Evolutionary conservation across 106 monocot genomes (phyloP), one percentile per base, ranked within the genome.

Genomic region (Iris macrosiphon): DNA sequence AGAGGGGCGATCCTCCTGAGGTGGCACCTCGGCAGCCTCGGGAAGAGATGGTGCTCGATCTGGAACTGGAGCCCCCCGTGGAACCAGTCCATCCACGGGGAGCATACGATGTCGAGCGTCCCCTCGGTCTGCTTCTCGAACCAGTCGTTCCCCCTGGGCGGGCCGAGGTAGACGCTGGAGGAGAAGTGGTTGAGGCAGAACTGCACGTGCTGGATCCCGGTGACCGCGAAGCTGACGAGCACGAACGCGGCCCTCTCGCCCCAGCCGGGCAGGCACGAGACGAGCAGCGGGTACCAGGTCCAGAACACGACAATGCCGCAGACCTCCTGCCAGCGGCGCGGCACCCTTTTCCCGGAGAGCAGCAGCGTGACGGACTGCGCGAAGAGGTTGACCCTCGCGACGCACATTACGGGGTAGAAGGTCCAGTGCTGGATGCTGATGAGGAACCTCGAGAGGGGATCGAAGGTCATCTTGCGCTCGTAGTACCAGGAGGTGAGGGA

Each of bases 61-160:
- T 86, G 80, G 49, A 81, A 86, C 49, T 87, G 82, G 47, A 87
- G 49, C 3, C 83, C 88, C 1, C 83, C 88, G 29, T 79, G 79
- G 66, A 83, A 79, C 79, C 83, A 88, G 57, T 88, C 88, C 83
- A 87, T 81, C 77, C 74, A 87, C 0, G 88, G 82, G 0, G 82
- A 43, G 79, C 82, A 88, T 1, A 51, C 31, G 31, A 90, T 81
- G 54, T 90, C 53, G 1, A 84, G 64, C 8, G 80, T 68, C 8
- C 84, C 89, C 24, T 41, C 59, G 8, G 78, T 77, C 68, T 90
- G 84, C 67, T 65, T 81, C 80, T 84, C 67, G n/a, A 77, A 74
- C 89, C 89, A 90, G 24, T 82, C 75, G 41, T 65, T 59, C 21
- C 72, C 82, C 10, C 19, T 44, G 3, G 87, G 87, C 14, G 49